Percentiles rank a stretch among this genome's conserved stretches.
These are phyloP conservation scores for Papiliotrema nemorosa DNA, from an alignment of 1,284 basidiomycete species.

Conservation along the genomic window DNA sequence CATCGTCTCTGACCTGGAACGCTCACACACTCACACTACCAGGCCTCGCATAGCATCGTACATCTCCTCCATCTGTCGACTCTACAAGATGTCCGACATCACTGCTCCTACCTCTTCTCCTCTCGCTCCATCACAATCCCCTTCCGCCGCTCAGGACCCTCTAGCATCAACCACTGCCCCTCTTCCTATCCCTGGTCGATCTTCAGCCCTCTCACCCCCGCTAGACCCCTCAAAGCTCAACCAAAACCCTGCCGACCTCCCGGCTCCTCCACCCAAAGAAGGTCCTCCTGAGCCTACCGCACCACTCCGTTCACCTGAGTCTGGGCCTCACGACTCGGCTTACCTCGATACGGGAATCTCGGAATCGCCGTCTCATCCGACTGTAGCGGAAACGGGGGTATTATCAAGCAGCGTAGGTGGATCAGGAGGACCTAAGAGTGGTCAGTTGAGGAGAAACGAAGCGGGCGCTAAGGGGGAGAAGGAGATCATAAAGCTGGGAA, in stretches of 20 bases:
- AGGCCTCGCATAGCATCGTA: no score
- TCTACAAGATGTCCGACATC: no score
- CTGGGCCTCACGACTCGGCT: constrained; percentile 19
- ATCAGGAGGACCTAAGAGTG: constrained; percentile 27
- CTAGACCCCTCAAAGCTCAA: constrained; percentile 43
- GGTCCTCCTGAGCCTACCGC: constrained; percentile 6
- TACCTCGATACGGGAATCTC: constrained; percentile 29
- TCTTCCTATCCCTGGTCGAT: neutral
- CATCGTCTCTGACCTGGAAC: no score
- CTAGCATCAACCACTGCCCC: neutral
- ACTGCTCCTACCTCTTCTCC: neutral
- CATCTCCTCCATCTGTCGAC: no score
- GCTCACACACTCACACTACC: no score
- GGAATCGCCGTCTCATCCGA: constrained; percentile 34
- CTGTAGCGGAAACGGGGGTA: constrained; percentile 44
- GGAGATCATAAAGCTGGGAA: constrained; percentile 39
- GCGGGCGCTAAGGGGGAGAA: constrained; percentile 17
- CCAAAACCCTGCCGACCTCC: constrained; percentile 33
- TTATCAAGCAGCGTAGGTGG: constrained; percentile 1
- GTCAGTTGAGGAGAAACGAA: constrained; percentile 39
- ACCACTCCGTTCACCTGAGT: constrained; percentile 17
- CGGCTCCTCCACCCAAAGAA: constrained; percentile 10
- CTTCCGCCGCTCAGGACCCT: neutral
- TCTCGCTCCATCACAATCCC: neutral
- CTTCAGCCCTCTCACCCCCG: constrained; percentile 22